Conservation (phyloP, 768 basidiomycete species). For the Neoboletus subvelutipes region DNA sequence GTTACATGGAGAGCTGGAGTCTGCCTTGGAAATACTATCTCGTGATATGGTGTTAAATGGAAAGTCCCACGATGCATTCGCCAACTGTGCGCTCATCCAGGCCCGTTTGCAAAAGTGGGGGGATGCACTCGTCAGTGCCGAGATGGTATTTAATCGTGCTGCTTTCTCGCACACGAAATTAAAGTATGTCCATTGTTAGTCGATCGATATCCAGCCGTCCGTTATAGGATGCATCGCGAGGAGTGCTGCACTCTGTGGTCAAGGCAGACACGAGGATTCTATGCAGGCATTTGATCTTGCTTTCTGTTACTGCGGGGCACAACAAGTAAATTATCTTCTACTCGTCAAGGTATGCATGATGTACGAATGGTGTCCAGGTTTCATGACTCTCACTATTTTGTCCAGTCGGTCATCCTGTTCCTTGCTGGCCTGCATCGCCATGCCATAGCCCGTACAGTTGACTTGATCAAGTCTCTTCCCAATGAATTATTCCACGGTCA, state of each 20-base stretch:
- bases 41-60: conserved; percentile 7
- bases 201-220: conserved; percentile 8
- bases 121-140: conserved; percentile 8
- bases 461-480: conserved; percentile 1
- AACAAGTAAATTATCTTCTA: conserved; percentile 12
- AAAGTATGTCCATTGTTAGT: neutral
- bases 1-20: conserved; percentile 1
- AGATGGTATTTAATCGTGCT: conserved; percentile 5
- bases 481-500: neutral
- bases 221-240: conserved; percentile 18
- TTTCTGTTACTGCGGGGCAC: conserved; percentile 2
- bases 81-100: conserved; percentile 14
- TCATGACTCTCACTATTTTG: neutral
- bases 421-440: conserved; percentile 2
- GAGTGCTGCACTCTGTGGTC: conserved; percentile 14
- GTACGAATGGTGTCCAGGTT: neutral
- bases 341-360: conserved; percentile 13
- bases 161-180: neutral
- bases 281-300: conserved; percentile 21
- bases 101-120: conserved; percentile 7
- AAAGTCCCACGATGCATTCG: neutral
- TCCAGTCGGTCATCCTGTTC: conserved; percentile 13
- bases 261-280: conserved; percentile 10
- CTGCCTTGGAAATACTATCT: conserved; percentile 6
- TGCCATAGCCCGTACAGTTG: conserved; percentile 6